Conservation (phyloP, 768 basidiomycete species). For the Termitomyces titanicus region DNA sequence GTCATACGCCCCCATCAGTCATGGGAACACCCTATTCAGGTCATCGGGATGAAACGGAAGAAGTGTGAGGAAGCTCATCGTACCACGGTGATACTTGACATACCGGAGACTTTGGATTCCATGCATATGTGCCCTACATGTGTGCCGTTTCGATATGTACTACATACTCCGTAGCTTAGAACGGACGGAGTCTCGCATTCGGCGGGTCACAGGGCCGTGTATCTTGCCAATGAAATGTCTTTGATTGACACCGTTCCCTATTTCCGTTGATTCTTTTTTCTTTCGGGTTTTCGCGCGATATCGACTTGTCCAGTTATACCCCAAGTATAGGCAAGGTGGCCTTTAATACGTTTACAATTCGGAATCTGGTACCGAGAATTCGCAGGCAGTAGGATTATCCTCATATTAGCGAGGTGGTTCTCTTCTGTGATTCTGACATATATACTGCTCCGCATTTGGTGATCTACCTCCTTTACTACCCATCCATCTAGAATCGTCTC, state of each 20-base stretch:
- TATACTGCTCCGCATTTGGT: neutral
- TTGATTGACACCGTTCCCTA: slow-evolving; percentile 10
- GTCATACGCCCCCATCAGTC: slow-evolving; percentile 5
- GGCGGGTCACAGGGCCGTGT: slow-evolving; percentile 7
- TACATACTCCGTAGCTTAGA: neutral
- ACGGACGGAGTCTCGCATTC: neutral
- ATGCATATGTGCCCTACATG: neutral
- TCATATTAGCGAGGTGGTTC: slow-evolving; percentile 2
- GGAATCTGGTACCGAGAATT: neutral
- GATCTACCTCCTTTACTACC: neutral
- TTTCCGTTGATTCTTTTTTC: neutral
- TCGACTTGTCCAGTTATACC: slow-evolving; percentile 4
- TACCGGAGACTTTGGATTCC: neutral
- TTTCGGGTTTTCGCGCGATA: slow-evolving; percentile 11
- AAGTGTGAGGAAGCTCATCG: neutral
- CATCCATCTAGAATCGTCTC: neutral
- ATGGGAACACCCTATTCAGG: slow-evolving; percentile 2
- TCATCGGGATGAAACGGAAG: slow-evolving; percentile 7
- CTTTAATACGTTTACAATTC: neutral
- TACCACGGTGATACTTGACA: neutral
- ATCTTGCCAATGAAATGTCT: slow-evolving; percentile 11
- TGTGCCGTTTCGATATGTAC: neutral
- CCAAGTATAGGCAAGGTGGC: neutral
- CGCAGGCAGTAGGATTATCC: slow-evolving; percentile 1
- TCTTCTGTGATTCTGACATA: neutral